phyloP scores from a whole-genome alignment of 78 protist species.

The Kipferlia bialata region DNA sequence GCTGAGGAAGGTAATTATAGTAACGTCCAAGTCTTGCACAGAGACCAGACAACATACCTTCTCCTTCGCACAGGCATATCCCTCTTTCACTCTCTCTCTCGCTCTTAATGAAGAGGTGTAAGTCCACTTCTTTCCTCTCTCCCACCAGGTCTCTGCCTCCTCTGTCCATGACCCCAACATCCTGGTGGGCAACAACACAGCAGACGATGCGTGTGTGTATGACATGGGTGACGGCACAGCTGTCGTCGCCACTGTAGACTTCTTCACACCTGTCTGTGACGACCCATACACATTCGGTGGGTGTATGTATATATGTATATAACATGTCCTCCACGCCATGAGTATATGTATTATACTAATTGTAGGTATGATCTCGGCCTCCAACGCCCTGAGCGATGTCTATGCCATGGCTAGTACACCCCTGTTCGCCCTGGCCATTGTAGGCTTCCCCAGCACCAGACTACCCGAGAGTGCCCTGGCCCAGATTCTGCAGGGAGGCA shows the following conservation, averaged over 20 bases:
- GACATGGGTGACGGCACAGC: neutral
- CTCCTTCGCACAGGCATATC: too few relatives aligned
- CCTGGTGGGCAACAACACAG: neutral
- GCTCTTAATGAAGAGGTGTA: too few relatives aligned
- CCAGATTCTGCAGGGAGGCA: slow-evolving; percentile 23
- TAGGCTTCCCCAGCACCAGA: neutral
- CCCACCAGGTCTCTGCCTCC: too few relatives aligned
- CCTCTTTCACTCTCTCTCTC: too few relatives aligned
- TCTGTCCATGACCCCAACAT: neutral
- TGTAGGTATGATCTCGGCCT: slow-evolving; percentile 26
- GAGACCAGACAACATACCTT: too few relatives aligned
- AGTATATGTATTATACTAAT: too few relatives aligned
- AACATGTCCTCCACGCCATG: too few relatives aligned
- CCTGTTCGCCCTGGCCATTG: slow-evolving; percentile 10
- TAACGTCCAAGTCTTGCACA: too few relatives aligned
- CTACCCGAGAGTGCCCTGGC: neutral
- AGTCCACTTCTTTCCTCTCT: too few relatives aligned
- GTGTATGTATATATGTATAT: too few relatives aligned
- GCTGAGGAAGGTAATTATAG: too few relatives aligned
- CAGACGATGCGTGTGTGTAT: slow-evolving; percentile 14
- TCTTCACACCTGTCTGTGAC: slow-evolving; percentile 6
- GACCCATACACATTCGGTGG: slow-evolving; percentile 22
- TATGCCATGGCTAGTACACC: slow-evolving; percentile 30
- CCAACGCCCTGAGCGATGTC: slow-evolving; percentile 32
- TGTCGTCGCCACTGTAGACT: slow-evolving; percentile 1